phyloP scores from a whole-genome alignment of 768 basidiomycete species.

The Tremella fuciformis region DNA sequence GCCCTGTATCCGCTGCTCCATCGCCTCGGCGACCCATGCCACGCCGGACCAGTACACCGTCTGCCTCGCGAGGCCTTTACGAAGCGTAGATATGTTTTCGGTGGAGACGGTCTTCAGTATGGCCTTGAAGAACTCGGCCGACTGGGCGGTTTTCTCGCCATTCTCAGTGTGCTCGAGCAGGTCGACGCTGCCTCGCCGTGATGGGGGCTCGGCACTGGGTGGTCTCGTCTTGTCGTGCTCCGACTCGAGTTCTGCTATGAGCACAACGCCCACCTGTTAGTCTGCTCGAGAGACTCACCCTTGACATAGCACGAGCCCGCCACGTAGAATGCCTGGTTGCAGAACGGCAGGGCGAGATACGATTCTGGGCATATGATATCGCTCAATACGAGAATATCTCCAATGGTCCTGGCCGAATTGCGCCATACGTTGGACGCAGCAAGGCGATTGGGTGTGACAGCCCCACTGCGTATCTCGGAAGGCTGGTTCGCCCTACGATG shows the following conservation, averaged over 20 bases:
- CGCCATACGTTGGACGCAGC: conserved; percentile 10
- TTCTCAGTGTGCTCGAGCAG: not conserved
- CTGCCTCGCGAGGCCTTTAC: conserved; percentile 7
- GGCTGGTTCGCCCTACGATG: not conserved
- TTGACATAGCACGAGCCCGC: conserved; percentile 14
- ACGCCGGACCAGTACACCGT: conserved; percentile 15
- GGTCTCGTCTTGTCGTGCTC: not conserved
- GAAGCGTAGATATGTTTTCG: conserved; percentile 9
- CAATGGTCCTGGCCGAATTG: conserved; percentile 12
- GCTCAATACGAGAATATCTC: conserved; percentile 15
- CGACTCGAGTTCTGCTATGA: conserved; percentile 4
- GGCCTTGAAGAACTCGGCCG: conserved; percentile 9
- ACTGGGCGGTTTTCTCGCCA: not conserved
- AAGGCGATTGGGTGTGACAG: conserved; percentile 1
- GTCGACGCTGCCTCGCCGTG: not conserved
- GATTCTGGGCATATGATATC: conserved; percentile 13
- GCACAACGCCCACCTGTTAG: not conserved
- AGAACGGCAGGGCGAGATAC: conserved; percentile 14
- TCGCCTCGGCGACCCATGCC: conserved; percentile 10
- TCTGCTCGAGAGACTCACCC: conserved; percentile 5
- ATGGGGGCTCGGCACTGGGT: not conserved
- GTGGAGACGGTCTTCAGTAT: conserved; percentile 6
- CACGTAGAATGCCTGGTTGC: conserved; percentile 19
- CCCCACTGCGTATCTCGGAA: conserved; percentile 1
- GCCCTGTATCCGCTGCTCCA: conserved; percentile 8